Conservation (phyloP, 257 asterid species). For the Forsythia viridissima region DNA sequence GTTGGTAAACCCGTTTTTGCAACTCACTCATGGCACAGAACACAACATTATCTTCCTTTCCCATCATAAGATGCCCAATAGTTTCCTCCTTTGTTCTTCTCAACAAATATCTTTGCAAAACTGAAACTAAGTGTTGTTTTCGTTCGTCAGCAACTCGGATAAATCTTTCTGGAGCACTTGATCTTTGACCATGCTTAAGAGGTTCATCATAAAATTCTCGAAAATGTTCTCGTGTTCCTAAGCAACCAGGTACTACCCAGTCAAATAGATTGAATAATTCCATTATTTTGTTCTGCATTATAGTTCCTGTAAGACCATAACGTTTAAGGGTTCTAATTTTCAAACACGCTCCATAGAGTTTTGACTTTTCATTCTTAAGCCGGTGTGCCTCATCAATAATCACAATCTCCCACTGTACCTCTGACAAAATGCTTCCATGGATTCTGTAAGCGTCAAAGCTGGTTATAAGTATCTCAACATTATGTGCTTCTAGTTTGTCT, state of each 20-base stretch:
- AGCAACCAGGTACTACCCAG: constrained; percentile 78
- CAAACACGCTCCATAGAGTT: constrained; percentile 69
- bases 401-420: constrained; percentile 78
- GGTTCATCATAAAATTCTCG: constrained; percentile 95
- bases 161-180: constrained; percentile 80
- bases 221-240: constrained; percentile 93
- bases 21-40: constrained; percentile 92
- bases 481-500: constrained; percentile 60
- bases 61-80: constrained; percentile 95
- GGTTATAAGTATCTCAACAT: constrained; percentile 74
- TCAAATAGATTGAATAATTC: constrained; percentile 87
- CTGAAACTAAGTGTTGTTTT: constrained; percentile 73
- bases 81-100: constrained; percentile 98
- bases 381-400: constrained; percentile 89
- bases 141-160: constrained; percentile 77
- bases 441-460: constrained; percentile 93
- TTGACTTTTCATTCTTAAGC: constrained; percentile 93
- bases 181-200: constrained; percentile 93
- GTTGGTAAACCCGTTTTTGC: constrained; percentile 83
- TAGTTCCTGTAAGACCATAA: constrained; percentile 95
- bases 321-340: constrained; percentile 72
- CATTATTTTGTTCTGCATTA: constrained; percentile 94
- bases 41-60: constrained; percentile 94
- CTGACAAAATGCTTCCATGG: constrained; percentile 64
- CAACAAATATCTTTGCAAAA: constrained; percentile 69